These are phyloP conservation scores for Plasmodium knowlesi DNA, from an alignment of 169 alveolate species.

Conservation along the genomic window DNA sequence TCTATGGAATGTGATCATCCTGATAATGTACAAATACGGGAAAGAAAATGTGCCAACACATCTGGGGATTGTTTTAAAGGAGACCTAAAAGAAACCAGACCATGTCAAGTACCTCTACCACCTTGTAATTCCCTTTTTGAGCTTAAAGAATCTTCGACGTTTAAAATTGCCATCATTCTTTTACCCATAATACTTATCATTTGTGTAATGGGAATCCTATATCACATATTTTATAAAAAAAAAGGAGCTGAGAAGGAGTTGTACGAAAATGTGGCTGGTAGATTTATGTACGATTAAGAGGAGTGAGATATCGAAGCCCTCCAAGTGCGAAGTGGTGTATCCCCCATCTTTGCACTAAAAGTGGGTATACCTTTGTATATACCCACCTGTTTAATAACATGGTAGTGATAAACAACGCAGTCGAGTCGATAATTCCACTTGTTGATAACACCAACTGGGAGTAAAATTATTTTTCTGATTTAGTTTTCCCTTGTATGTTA, in stretches of 20 bases:
- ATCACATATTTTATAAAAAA: slow-evolving; percentile 39
- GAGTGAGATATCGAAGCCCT: background rate
- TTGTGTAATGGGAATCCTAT: slow-evolving; percentile 18
- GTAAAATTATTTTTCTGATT: background rate
- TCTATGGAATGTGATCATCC: slow-evolving; percentile 63
- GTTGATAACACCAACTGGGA: background rate
- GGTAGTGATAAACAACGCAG: background rate
- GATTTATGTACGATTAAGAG: slow-evolving; percentile 57
- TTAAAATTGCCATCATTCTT: slow-evolving; percentile 18
- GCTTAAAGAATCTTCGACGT: slow-evolving; percentile 19
- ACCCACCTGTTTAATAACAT: background rate
- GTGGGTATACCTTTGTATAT: background rate
- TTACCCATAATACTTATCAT: slow-evolving; percentile 32
- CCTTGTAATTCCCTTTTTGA: slow-evolving; percentile 31
- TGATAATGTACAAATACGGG: slow-evolving; percentile 64
- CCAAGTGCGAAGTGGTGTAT: background rate
- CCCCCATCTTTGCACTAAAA: background rate
- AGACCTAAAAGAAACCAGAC: slow-evolving; percentile 62
- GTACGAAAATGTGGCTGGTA: slow-evolving; percentile 69
- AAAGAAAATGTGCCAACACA: slow-evolving; percentile 32
- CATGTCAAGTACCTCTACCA: slow-evolving; percentile 38
- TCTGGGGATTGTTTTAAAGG: slow-evolving; percentile 62
- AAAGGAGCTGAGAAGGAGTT: slow-evolving; percentile 72
- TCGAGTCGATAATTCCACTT: background rate
- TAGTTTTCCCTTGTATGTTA: background rate